Base-by-base conservation (phyloP, 2,329 filamentous ascomycete genomes). In the Penicillium sp. region DNA sequence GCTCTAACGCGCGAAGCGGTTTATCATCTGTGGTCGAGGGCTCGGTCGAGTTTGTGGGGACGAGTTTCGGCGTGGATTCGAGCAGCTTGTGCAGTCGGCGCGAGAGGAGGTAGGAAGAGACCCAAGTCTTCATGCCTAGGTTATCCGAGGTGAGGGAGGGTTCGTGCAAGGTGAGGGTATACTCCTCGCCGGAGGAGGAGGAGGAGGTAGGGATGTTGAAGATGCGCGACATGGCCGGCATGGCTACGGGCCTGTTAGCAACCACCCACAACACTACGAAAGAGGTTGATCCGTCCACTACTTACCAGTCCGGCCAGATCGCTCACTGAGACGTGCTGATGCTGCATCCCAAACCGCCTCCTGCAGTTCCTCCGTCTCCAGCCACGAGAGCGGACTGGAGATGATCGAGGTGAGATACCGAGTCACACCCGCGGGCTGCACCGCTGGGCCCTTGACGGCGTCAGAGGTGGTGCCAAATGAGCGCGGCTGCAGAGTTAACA, bases 81-180 rank as follows among this genome's bases (percentile, higher is more conserved):
- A 75, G 85, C 4, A 74, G 48, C 3, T 50, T 59, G 50, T 70
- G 64, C 21, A 97, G 81, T 20, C 89, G 84, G 60, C 84, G 87
- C 0, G 93, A 88, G 4, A 97, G 84, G 2, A 95, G 81, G 66
- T 91, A 95, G 0, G 91, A 93, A 0, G 91, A 93, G 0, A 89
- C 90, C 94, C 94, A 97, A 0, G 94, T 99, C 72, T 99, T 97
- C 69, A 95, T 81, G 1, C 94, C 94, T 15, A 97, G 79, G 52
- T 90, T 89, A 70, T 97, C 93, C 6, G 89, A 89, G 0, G 90
- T 96, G 49, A 97, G 78, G 1, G 91, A 86, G 1, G 94, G 94
- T 68, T 99, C 94, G 50, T 90, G 83, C 32, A 99, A 84, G 29
- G 82, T 80, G 44, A 99, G 77, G 39, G 86, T 80, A 60, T 91